Evolutionary conservation across 2,329 filamentous ascomycete species (phyloP).

Genomic region (Sclerotinia trifoliorum): DNA sequence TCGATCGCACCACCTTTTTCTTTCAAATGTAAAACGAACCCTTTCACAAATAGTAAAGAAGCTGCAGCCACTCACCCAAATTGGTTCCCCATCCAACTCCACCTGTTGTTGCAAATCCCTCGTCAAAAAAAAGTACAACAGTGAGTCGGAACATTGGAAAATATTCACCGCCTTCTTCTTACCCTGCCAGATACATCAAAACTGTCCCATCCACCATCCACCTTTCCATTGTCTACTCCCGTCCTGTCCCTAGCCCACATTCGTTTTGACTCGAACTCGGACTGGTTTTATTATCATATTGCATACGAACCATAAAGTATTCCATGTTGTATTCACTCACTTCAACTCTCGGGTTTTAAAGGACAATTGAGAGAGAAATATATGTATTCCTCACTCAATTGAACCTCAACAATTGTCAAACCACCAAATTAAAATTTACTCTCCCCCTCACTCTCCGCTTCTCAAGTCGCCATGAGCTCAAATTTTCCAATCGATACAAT

Average conservation of each 20-base stretch:
- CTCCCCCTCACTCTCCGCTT: background rate
- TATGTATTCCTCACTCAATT: slow-evolving; percentile 19
- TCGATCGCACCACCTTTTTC: slow-evolving; percentile 8
- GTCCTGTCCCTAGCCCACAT: slow-evolving; percentile 17
- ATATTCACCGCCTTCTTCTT: slow-evolving; percentile 18
- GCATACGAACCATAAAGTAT: slow-evolving; percentile 2
- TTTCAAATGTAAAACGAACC: slow-evolving; percentile 19
- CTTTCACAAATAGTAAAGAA: background rate
- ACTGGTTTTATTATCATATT: slow-evolving; percentile 12
- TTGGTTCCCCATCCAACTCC: slow-evolving; percentile 7
- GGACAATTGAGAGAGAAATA: slow-evolving; percentile 21
- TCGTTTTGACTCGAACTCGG: slow-evolving; percentile 19
- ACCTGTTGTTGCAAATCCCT: slow-evolving; percentile 18
- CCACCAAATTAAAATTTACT: slow-evolving; percentile 10
- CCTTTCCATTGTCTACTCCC: slow-evolving; percentile 9
- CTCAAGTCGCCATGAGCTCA: slow-evolving; percentile 20
- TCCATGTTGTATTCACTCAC: slow-evolving; percentile 22
- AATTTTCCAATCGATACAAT: slow-evolving; percentile 10
- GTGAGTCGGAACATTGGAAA: slow-evolving; percentile 4
- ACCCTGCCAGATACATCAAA: slow-evolving; percentile 14
- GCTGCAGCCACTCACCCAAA: slow-evolving; percentile 14
- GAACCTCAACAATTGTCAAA: slow-evolving; percentile 21
- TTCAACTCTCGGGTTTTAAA: slow-evolving; percentile 16
- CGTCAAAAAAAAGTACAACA: slow-evolving; percentile 4
- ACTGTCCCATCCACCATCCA: slow-evolving; percentile 17